Conservation (phyloP, 2,329 filamentous ascomycete genomes). For the Colletotrichum sp. region DNA sequence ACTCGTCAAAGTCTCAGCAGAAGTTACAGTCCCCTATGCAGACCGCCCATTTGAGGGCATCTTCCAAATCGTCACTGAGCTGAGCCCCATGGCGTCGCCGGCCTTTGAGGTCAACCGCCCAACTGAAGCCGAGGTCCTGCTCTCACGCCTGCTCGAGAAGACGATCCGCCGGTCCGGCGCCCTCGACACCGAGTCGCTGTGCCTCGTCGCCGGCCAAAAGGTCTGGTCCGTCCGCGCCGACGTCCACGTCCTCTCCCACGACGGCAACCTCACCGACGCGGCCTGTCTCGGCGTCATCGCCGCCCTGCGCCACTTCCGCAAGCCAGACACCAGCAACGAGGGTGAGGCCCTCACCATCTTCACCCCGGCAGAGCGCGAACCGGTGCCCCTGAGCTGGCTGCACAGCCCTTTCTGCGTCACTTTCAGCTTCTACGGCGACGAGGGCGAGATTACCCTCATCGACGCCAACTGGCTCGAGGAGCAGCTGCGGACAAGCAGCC, state of each 20-base stretch:
- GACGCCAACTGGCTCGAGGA: slow-evolving; percentile 79
- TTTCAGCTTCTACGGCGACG: slow-evolving; percentile 81
- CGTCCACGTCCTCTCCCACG: slow-evolving; percentile 88
- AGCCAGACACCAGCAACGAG: slow-evolving; percentile 87
- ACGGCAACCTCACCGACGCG: slow-evolving; percentile 88
- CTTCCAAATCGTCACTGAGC: slow-evolving; percentile 90
- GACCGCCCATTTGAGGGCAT: slow-evolving; percentile 95
- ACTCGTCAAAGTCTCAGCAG: slow-evolving; percentile 83
- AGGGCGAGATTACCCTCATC: slow-evolving; percentile 73
- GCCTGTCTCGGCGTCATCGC: slow-evolving; percentile 88
- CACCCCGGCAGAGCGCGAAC: slow-evolving; percentile 83
- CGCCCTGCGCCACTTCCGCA: slow-evolving; percentile 87
- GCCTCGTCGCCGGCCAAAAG: slow-evolving; percentile 87
- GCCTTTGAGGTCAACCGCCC: slow-evolving; percentile 86
- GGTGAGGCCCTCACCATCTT: slow-evolving; percentile 87
- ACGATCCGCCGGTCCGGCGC: slow-evolving; percentile 91
- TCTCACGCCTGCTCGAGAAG: slow-evolving; percentile 91
- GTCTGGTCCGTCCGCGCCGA: slow-evolving; percentile 93
- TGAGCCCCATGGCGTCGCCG: slow-evolving; percentile 90
- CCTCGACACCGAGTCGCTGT: slow-evolving; percentile 94
- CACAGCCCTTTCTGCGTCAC: slow-evolving; percentile 93
- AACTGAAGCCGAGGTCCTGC: slow-evolving; percentile 82
- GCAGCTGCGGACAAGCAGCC: slow-evolving; percentile 74
- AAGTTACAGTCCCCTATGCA: slow-evolving; percentile 83
- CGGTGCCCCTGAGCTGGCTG: slow-evolving; percentile 87